A percentile compares a stretch with the other conserved stretches of the same genome.
Conservation (phyloP, 192 early-diverging fungal species). For the Backusella circina region DNA sequence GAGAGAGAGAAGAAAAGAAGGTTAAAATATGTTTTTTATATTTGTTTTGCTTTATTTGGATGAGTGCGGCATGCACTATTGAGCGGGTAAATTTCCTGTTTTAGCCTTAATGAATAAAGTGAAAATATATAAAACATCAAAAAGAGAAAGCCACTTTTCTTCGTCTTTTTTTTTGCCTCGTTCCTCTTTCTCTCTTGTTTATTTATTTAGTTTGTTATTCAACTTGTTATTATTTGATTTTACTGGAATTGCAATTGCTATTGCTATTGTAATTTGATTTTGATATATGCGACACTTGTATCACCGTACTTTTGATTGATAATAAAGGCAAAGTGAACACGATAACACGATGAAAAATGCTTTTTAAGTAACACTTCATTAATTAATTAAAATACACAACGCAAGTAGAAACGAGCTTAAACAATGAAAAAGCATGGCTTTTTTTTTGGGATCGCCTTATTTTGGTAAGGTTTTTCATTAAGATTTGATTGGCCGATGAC, state of each 20-base stretch:
- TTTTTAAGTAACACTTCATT: neutral
- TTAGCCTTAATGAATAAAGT: neutral
- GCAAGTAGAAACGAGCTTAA: neutral
- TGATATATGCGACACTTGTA: neutral
- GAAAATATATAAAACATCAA: neutral
- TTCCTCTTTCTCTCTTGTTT: neutral
- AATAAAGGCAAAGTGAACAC: neutral
- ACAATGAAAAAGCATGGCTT: neutral
- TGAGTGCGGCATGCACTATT: neutral
- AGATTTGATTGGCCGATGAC: neutral
- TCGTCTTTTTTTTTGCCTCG: neutral
- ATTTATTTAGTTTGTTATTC: neutral
- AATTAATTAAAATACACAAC: neutral
- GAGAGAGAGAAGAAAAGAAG: slow-evolving; percentile 4
- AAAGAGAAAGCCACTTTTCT: neutral
- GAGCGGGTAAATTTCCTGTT: neutral
- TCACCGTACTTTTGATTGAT: neutral
- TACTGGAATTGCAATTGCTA: neutral
- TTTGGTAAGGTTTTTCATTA: neutral
- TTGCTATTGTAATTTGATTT: neutral
- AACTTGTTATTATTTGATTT: neutral
- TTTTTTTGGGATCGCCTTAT: neutral
- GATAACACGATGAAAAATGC: neutral
- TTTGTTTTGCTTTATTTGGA: neutral
- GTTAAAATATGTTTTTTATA: neutral